Conservation (phyloP, 192 early-diverging fungal genomes). For the Coemansia sp. region DNA sequence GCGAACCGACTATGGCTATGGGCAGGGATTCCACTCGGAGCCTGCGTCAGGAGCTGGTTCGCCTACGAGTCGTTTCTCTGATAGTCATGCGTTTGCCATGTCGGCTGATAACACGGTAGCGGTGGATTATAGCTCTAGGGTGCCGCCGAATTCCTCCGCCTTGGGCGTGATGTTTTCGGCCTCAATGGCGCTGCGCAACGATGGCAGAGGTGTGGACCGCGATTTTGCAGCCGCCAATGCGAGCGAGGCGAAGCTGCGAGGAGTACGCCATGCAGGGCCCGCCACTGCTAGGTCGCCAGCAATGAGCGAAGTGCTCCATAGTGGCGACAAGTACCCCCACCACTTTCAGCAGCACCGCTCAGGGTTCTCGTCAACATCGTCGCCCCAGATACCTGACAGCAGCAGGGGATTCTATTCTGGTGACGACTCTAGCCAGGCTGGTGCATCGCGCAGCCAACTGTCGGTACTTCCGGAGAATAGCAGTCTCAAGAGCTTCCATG, state of each 20-base stretch:
- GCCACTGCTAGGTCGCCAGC: neutral
- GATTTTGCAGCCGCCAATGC: constrained; percentile 3
- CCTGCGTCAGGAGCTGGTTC: constrained; percentile 39
- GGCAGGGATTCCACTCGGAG: constrained; percentile 39
- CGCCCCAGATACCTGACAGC: neutral
- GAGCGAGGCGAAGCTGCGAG: neutral
- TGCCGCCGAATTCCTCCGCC: constrained; percentile 21
- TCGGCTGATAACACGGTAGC: constrained; percentile 23
- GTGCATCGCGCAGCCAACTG: constrained; percentile 12
- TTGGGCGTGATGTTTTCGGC: constrained; percentile 40
- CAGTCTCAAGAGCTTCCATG: constrained; percentile 9
- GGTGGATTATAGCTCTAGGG: neutral
- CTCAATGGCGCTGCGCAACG: constrained; percentile 4
- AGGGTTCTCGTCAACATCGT: neutral
- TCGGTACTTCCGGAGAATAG: constrained; percentile 25
- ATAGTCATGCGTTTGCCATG: neutral
- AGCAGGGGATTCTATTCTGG: neutral
- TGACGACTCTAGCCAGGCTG: constrained; percentile 1
- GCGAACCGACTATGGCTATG: constrained; percentile 18
- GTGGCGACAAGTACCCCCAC: neutral
- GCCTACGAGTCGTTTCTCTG: constrained; percentile 8
- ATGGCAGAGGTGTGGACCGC: constrained; percentile 6
- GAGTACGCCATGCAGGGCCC: neutral
- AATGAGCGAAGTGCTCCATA: neutral
- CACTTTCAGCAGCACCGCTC: constrained; percentile 5